phyloP scores from a whole-genome alignment of 2,329 filamentous ascomycete species.

The Intubia oerlemansii region DNA sequence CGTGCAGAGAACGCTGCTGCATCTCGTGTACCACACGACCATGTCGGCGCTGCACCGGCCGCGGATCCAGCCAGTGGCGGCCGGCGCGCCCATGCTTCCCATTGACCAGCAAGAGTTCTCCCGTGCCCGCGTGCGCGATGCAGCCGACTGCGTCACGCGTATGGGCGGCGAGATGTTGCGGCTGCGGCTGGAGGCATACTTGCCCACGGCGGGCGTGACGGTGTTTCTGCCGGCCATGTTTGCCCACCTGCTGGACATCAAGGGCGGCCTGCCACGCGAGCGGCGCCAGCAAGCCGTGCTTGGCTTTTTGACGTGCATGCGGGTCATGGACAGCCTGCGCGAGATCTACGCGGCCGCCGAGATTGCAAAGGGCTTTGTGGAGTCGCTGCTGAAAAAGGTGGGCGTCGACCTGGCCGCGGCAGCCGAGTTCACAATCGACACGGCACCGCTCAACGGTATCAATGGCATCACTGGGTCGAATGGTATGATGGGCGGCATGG shows the following conservation, averaged over 20 bases:
- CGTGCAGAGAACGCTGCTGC: conserved; percentile 64
- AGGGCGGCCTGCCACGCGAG: conserved; percentile 58
- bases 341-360: conserved; percentile 90
- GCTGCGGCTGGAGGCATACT: conserved; percentile 51
- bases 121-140: conserved; percentile 59
- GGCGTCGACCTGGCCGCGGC: conserved; percentile 42
- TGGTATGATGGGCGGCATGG: too few species aligned
- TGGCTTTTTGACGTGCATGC: conserved; percentile 83
- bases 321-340: conserved; percentile 66
- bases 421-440: too few species aligned
- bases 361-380: conserved; percentile 86
- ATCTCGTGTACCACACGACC: conserved; percentile 88
- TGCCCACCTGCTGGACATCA: conserved; percentile 83
- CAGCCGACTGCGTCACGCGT: conserved; percentile 66
- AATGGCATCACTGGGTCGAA: too few species aligned
- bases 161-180: conserved; percentile 61
- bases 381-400: conserved; percentile 74
- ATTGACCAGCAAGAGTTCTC: conserved; percentile 59
- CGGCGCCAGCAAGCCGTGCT: conserved; percentile 52
- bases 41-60: conserved; percentile 79
- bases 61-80: conserved; percentile 62
- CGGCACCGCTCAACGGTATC: too few species aligned
- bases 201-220: conserved; percentile 79
- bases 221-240: conserved; percentile 84
- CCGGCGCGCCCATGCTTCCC: conserved; percentile 26